Conservation (phyloP, 352 stramenopile genomes). For the Phytophthora multivora region DNA sequence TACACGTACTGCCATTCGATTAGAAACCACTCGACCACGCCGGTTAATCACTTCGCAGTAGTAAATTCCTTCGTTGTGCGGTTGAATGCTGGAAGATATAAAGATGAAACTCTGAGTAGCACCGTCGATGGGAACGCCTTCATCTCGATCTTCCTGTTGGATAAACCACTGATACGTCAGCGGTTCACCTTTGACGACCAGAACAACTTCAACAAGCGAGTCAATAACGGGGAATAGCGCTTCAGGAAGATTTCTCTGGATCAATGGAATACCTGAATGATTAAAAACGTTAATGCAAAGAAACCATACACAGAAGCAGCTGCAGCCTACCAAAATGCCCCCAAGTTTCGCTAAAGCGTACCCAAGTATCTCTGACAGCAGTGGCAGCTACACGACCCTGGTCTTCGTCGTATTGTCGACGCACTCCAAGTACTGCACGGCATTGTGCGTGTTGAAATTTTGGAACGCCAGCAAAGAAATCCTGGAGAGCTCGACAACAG, state of each 20-base stretch:
- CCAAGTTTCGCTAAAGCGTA: constrained; percentile 63
- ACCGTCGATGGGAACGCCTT: constrained; percentile 34
- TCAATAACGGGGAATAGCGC: constrained; percentile 45
- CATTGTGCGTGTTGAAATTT: constrained; percentile 60
- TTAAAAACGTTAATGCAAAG: not conserved
- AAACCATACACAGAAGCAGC: not conserved
- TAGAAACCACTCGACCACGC: constrained; percentile 39
- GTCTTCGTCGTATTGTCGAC: constrained; percentile 7
- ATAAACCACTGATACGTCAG: constrained; percentile 72
- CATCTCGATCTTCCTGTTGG: constrained; percentile 12
- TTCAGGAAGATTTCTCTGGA: constrained; percentile 51
- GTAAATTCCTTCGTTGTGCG: constrained; percentile 63
- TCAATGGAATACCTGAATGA: constrained; percentile 38
- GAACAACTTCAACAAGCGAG: constrained; percentile 50
- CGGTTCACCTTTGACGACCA: constrained; percentile 69
- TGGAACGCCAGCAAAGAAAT: constrained; percentile 64
- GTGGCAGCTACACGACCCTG: constrained; percentile 12
- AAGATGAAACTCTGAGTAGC: constrained; percentile 56
- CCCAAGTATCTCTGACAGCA: constrained; percentile 46
- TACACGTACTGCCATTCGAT: constrained; percentile 43
- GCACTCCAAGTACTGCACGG: constrained; percentile 27
- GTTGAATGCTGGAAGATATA: constrained; percentile 56
- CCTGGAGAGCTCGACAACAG: constrained; percentile 46
- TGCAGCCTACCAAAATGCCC: constrained; percentile 50
- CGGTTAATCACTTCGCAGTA: constrained; percentile 67